Conservation (phyloP, 2,329 filamentous ascomycete species). For the Metarhizium guizhouense region DNA sequence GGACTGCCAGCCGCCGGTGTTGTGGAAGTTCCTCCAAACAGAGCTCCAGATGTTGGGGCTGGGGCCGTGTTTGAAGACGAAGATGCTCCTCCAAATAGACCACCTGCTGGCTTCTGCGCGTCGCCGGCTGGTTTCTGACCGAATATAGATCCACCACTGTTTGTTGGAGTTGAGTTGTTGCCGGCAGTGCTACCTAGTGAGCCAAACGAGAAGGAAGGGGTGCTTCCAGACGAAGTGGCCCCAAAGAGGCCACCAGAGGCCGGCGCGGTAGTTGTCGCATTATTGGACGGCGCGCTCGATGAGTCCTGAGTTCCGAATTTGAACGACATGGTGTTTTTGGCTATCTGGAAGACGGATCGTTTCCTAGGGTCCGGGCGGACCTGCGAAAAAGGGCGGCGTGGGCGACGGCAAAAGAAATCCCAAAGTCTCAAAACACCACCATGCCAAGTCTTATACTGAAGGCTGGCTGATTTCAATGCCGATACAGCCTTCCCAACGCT, state of each 20-base stretch:
- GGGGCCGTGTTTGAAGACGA: constrained; percentile 18
- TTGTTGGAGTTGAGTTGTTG: constrained; percentile 19
- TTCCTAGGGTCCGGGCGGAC: background rate
- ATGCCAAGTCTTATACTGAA: background rate
- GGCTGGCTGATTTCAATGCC: background rate
- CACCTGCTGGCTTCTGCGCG: constrained; percentile 18
- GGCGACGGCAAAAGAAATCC: background rate
- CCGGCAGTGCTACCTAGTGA: constrained; percentile 14
- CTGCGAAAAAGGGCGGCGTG: background rate
- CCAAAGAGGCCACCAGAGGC: constrained; percentile 34
- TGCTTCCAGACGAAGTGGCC: constrained; percentile 14
- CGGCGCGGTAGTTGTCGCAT: constrained; percentile 26
- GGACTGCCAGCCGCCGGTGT: constrained; percentile 10
- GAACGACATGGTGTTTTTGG: constrained; percentile 28
- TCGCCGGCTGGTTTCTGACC: constrained; percentile 20
- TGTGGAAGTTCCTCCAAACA: constrained; percentile 20
- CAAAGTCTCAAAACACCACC: constrained; percentile 6
- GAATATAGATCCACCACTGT: constrained; percentile 20
- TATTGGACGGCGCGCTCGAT: constrained; percentile 22
- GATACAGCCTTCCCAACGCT: background rate
- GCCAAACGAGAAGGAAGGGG: constrained; percentile 34
- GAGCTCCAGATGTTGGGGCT: constrained; percentile 14
- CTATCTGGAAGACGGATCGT: background rate
- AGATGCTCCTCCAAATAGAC: constrained; percentile 15
- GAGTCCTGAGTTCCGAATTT: constrained; percentile 26